A percentile compares a stretch with the other conserved stretches of the same genome.
Evolutionary conservation across 768 basidiomycete genomes (phyloP).

Genomic region (Mycena haematopus): DNA sequence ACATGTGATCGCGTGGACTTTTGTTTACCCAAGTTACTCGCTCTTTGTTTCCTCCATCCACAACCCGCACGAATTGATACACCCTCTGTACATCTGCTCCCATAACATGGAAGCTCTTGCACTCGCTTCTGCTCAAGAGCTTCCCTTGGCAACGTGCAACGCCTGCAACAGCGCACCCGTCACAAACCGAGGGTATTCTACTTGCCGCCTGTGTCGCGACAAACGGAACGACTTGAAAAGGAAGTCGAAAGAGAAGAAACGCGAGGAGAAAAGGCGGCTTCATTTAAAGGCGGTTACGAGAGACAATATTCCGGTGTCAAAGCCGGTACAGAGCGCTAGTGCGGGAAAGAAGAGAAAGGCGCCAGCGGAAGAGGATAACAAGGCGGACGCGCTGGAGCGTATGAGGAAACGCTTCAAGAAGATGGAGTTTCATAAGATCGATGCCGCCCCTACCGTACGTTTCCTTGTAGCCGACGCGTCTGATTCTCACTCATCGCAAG

Average conservation of each 20-base stretch:
- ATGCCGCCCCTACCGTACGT: neutral
- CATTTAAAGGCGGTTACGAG: neutral
- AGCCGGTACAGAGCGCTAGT: neutral
- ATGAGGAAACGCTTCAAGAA: constrained; percentile 24
- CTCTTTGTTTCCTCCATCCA: no score
- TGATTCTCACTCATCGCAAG: neutral
- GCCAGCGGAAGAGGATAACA: neutral
- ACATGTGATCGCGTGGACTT: neutral
- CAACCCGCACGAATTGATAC: neutral
- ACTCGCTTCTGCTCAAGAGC: neutral
- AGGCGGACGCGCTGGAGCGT: constrained; percentile 15
- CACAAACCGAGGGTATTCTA: constrained; percentile 2
- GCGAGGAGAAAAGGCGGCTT: neutral
- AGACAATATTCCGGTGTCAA: constrained; percentile 2
- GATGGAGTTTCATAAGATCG: constrained; percentile 6
- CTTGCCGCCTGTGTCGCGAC: constrained; percentile 20
- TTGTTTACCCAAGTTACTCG: no score
- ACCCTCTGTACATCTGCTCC: neutral
- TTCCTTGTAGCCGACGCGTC: neutral
- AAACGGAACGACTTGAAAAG: neutral
- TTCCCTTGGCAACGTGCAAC: constrained; percentile 6
- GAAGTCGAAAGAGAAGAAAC: neutral
- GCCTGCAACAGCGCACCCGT: constrained; percentile 9
- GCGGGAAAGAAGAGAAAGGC: constrained; percentile 23
- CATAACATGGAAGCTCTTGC: neutral